These are phyloP conservation scores for Penicillium macrosclerotiorum DNA, from an alignment of 495 filamentous ascomycete genomes.

Conservation along the genomic window DNA sequence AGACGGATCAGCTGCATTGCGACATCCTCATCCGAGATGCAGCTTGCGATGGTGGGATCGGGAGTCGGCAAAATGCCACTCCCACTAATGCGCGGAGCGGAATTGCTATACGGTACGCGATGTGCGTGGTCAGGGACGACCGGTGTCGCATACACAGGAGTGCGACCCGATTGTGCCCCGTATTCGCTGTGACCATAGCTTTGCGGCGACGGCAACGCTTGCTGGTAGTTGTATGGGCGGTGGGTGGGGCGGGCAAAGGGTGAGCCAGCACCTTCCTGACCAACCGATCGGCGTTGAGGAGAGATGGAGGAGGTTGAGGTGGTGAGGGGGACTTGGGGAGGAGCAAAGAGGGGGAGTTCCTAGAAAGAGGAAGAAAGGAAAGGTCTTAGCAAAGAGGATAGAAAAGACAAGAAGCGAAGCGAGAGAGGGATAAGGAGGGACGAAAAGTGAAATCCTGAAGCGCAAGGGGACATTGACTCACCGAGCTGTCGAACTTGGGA, in stretches of 20 bases:
- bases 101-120: constrained; percentile 53
- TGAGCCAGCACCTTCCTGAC: constrained; percentile 57
- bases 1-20: constrained; percentile 93
- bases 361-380: constrained; percentile 36
- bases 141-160: constrained; percentile 48
- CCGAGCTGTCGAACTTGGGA: constrained; percentile 96
- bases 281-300: constrained; percentile 73
- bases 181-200: constrained; percentile 62
- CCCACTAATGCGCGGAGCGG: constrained; percentile 39
- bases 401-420: background rate
- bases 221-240: constrained; percentile 68
- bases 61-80: constrained; percentile 81
- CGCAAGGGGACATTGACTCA: constrained; percentile 49
- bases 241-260: constrained; percentile 71
- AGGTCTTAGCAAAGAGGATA: background rate
- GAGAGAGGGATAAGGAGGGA: too few species aligned
- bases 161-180: constrained; percentile 35
- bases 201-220: constrained; percentile 74
- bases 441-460: constrained; percentile 5
- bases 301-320: constrained; percentile 91
- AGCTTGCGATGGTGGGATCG: constrained; percentile 90
- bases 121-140: constrained; percentile 60
- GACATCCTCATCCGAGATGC: constrained; percentile 96
- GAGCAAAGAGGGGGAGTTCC: constrained; percentile 94
- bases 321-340: constrained; percentile 84